A percentile compares a stretch with the other conserved stretches of the same genome.
These are phyloP conservation scores for Penicillium freii DNA, from an alignment of 2,329 filamentous ascomycete genomes.

Conservation along the genomic window DNA sequence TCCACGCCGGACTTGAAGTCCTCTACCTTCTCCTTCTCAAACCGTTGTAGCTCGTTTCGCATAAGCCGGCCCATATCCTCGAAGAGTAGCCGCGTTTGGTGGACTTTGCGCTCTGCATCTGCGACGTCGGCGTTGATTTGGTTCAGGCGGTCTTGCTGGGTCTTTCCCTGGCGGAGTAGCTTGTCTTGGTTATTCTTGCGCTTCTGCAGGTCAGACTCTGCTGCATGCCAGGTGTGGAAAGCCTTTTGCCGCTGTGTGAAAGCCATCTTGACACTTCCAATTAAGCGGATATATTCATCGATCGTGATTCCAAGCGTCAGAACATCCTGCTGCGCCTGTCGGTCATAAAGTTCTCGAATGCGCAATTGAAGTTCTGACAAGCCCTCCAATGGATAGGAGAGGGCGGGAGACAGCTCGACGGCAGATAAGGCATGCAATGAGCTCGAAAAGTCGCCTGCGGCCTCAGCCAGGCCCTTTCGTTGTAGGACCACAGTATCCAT, in stretches of 20 bases:
- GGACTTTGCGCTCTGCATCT: slow-evolving; percentile 91
- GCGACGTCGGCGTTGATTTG: slow-evolving; percentile 89
- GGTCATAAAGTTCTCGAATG: slow-evolving; percentile 91
- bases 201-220: slow-evolving; percentile 88
- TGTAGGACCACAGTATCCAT: slow-evolving; percentile 91
- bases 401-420: slow-evolving; percentile 83
- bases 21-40: slow-evolving; percentile 96
- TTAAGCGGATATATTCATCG: slow-evolving; percentile 95
- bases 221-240: slow-evolving; percentile 89
- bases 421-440: slow-evolving; percentile 90
- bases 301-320: slow-evolving; percentile 96
- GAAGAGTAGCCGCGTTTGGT: slow-evolving; percentile 84
- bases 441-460: slow-evolving; percentile 86
- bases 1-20: slow-evolving; percentile 98
- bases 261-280: slow-evolving; percentile 90
- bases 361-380: slow-evolving; percentile 91
- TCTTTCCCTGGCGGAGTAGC: slow-evolving; percentile 88
- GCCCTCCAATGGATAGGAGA: slow-evolving; percentile 85
- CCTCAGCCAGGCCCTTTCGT: slow-evolving; percentile 88
- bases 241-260: slow-evolving; percentile 92
- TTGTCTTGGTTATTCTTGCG: slow-evolving; percentile 88
- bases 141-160: slow-evolving; percentile 90
- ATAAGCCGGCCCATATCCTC: slow-evolving; percentile 97
- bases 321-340: slow-evolving; percentile 94
- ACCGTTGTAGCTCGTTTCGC: slow-evolving; percentile 85